Percentiles rank a stretch among this genome's conserved stretches.
Evolutionary conservation across 2,329 filamentous ascomycete species (phyloP).

Genomic region (Massarina eburnea): DNA sequence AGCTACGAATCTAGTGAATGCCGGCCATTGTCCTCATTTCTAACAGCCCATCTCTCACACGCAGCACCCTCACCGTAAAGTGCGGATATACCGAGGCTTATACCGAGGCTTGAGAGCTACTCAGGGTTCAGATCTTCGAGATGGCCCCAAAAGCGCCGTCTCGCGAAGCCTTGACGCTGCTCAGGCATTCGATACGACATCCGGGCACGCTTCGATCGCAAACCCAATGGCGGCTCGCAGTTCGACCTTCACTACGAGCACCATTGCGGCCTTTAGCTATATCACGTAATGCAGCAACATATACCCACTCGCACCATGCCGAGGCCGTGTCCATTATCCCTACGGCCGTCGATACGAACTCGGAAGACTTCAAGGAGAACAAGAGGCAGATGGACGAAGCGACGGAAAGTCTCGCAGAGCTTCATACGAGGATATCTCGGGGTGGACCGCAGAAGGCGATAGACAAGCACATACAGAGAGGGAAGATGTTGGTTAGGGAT

Average conservation of each 20-base stretch:
- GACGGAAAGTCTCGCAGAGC: conserved; percentile 65
- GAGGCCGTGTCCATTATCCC: conserved; percentile 79
- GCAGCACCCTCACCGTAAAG: neutral
- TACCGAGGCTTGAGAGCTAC: neutral
- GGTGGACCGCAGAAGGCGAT: conserved; percentile 81
- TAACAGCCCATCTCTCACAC: neutral
- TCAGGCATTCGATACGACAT: conserved; percentile 35
- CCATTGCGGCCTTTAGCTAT: conserved; percentile 15
- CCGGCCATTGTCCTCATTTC: neutral
- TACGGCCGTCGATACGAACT: conserved; percentile 73
- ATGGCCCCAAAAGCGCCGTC: conserved; percentile 41
- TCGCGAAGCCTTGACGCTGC: conserved; percentile 35
- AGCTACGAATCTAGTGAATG: too few relatives aligned
- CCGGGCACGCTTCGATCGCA: conserved; percentile 23
- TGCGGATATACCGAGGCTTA: neutral
- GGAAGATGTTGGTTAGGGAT: conserved; percentile 94
- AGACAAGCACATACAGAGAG: conserved; percentile 81
- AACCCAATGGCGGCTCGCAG: conserved; percentile 22
- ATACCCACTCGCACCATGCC: conserved; percentile 80
- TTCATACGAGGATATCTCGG: conserved; percentile 71
- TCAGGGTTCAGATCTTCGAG: neutral
- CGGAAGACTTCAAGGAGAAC: conserved; percentile 81
- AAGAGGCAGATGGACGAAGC: conserved; percentile 73
- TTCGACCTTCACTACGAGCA: conserved; percentile 16
- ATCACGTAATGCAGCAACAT: conserved; percentile 63